These are phyloP conservation scores for Candida mesenterica DNA, from an alignment of 1,139 yeast species.

Conservation along the genomic window DNA sequence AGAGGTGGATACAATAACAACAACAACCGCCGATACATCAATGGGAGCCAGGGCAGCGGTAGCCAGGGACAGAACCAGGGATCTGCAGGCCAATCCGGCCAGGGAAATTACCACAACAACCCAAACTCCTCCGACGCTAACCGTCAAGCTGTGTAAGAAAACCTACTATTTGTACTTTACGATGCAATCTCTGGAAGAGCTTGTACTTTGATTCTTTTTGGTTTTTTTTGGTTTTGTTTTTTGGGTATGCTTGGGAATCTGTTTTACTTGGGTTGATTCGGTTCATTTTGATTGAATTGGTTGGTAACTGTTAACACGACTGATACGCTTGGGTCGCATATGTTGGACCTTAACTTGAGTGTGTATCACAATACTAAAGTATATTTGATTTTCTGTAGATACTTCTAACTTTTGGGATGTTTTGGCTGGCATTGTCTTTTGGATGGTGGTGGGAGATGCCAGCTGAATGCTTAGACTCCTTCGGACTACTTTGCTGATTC, in stretches of 20 bases:
- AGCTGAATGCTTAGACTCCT: no score
- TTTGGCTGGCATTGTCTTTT: no score
- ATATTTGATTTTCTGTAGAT: conserved; percentile 5
- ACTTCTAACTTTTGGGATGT: no score
- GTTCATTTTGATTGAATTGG: no score
- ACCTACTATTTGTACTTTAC: neutral
- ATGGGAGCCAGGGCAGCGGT: neutral
- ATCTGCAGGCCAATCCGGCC: conserved; percentile 2
- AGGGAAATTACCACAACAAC: conserved; percentile 4
- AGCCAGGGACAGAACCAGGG: conserved; percentile 4
- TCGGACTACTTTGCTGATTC: no score
- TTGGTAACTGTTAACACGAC: no score
- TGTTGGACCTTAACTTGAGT: conserved; percentile 9
- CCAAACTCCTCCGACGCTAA: conserved; percentile 10
- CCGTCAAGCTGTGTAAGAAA: conserved; percentile 14
- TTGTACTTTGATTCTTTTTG: neutral
- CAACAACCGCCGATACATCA: conserved; percentile 12
- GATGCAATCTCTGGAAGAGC: neutral
- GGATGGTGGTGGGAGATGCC: no score
- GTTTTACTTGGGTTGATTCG: neutral
- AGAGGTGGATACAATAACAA: conserved; percentile 12
- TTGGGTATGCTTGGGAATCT: neutral
- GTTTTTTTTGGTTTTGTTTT: neutral
- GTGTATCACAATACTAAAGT: conserved; percentile 11
- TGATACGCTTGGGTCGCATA: conserved; percentile 1